These are phyloP conservation scores for Leptographium wingfieldii DNA, from an alignment of 2,329 filamentous ascomycete species.

Conservation along the genomic window DNA sequence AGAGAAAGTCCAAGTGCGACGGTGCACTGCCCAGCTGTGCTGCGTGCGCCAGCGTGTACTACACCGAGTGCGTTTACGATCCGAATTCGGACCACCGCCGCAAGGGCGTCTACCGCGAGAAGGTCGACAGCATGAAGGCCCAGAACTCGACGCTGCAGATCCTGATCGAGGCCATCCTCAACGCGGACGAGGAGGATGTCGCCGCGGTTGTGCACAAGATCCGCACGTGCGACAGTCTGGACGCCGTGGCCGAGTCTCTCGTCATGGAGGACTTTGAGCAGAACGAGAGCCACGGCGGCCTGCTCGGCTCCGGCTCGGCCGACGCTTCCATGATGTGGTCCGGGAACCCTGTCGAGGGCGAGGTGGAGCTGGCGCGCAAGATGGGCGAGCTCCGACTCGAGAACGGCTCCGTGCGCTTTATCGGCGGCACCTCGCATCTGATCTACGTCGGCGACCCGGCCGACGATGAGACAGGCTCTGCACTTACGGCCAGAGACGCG, in stretches of 20 bases:
- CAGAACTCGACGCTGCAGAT: slow-evolving; percentile 79
- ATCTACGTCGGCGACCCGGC: slow-evolving; percentile 58
- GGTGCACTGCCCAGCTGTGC: slow-evolving; percentile 84
- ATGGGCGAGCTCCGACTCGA: slow-evolving; percentile 86
- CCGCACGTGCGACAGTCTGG: slow-evolving; percentile 64
- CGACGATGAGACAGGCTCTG: neutral
- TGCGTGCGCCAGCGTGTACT: slow-evolving; percentile 90
- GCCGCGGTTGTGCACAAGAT: slow-evolving; percentile 72
- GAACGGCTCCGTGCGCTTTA: slow-evolving; percentile 78
- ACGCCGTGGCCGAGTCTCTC: slow-evolving; percentile 41
- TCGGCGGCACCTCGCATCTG: slow-evolving; percentile 87
- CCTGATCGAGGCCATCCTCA: slow-evolving; percentile 85
- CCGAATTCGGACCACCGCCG: slow-evolving; percentile 91
- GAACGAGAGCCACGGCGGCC: slow-evolving; percentile 20
- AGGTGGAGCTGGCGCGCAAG: slow-evolving; percentile 76
- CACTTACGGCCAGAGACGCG: neutral
- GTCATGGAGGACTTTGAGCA: slow-evolving; percentile 27
- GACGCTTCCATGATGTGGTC: slow-evolving; percentile 19
- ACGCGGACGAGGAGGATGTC: slow-evolving; percentile 80
- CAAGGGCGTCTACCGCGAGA: slow-evolving; percentile 94
- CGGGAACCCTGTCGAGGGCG: slow-evolving; percentile 34
- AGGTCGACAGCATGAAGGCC: slow-evolving; percentile 78
- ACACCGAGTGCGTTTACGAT: slow-evolving; percentile 84
- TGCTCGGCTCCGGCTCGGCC: neutral
- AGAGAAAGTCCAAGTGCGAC: slow-evolving; percentile 80